phyloP scores from a whole-genome alignment of 2,329 filamentous ascomycete species.

The Penicillium sumatraense region DNA sequence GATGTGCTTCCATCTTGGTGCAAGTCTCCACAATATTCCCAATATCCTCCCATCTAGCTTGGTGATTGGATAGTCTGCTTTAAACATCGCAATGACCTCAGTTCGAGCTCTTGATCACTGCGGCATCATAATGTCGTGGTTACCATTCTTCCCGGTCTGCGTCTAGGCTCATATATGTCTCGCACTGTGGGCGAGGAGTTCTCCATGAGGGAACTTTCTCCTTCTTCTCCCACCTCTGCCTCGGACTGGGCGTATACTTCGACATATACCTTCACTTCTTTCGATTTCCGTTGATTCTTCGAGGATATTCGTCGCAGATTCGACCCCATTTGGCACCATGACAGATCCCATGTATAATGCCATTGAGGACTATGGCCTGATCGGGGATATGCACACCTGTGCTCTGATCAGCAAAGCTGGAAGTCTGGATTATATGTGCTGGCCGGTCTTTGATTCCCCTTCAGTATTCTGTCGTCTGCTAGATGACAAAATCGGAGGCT shows the following conservation, averaged over 20 bases:
- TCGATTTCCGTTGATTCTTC: neutral
- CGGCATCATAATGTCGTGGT: conserved; percentile 29
- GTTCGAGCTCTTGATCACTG: conserved; percentile 12
- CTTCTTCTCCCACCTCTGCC: conserved; percentile 2
- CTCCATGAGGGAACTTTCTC: neutral
- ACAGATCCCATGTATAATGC: conserved; percentile 30
- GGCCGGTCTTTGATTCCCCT: conserved; percentile 80
- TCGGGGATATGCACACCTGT: conserved; percentile 80
- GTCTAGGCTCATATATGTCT: conserved; percentile 16
- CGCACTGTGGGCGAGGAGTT: conserved; percentile 2
- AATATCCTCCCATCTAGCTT: neutral
- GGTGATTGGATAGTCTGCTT: conserved; percentile 1
- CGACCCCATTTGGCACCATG: conserved; percentile 12
- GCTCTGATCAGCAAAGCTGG: conserved; percentile 75
- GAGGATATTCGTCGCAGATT: neutral
- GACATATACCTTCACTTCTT: too few relatives aligned
- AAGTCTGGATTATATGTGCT: conserved; percentile 78
- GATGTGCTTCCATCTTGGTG: conserved; percentile 2
- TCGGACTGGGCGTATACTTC: too few relatives aligned
- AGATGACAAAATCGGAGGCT: conserved; percentile 74
- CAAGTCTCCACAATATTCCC: neutral
- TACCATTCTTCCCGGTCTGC: conserved; percentile 13
- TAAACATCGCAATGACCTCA: conserved; percentile 29
- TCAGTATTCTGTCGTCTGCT: conserved; percentile 75
- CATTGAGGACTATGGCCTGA: conserved; percentile 79